phyloP scores from a whole-genome alignment of 2,329 filamentous ascomycete genomes.

The Fusarium mangiferae region DNA sequence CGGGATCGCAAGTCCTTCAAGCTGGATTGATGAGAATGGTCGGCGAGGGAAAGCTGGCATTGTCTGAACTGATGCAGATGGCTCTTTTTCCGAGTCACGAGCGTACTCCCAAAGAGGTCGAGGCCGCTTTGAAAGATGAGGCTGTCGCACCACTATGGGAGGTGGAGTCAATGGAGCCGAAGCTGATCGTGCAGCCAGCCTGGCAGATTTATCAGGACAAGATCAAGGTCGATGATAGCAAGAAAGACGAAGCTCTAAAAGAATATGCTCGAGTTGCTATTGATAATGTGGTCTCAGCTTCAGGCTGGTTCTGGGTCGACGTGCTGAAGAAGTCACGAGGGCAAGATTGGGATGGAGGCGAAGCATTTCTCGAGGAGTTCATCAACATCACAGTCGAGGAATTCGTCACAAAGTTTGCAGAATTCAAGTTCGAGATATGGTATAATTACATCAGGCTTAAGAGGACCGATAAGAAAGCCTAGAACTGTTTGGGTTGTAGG shows the following conservation, averaged over 20 bases:
- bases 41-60: neutral
- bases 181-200: conserved; percentile 1
- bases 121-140: neutral
- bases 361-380: neutral
- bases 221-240: rapidly evolving
- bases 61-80: neutral
- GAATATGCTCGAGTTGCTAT: neutral
- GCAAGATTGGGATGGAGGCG: neutral
- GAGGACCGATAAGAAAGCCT: neutral
- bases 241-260: neutral
- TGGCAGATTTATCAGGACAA: neutral
- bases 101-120: neutral
- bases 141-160: neutral
- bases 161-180: neutral
- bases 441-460: neutral
- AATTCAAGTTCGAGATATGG: conserved; percentile 13
- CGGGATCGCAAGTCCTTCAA: neutral
- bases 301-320: conserved; percentile 11
- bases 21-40: conserved; percentile 8
- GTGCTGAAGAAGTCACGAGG: conserved; percentile 4
- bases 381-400: neutral
- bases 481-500: neutral
- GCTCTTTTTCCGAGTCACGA: conserved; percentile 7
- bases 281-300: neutral
- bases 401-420: neutral